Percentiles rank a stretch among this genome's conserved stretches.
Evolutionary conservation across 2,329 filamentous ascomycete species (phyloP).

Genomic region (Zelopaecilomyces penicillatus): DNA sequence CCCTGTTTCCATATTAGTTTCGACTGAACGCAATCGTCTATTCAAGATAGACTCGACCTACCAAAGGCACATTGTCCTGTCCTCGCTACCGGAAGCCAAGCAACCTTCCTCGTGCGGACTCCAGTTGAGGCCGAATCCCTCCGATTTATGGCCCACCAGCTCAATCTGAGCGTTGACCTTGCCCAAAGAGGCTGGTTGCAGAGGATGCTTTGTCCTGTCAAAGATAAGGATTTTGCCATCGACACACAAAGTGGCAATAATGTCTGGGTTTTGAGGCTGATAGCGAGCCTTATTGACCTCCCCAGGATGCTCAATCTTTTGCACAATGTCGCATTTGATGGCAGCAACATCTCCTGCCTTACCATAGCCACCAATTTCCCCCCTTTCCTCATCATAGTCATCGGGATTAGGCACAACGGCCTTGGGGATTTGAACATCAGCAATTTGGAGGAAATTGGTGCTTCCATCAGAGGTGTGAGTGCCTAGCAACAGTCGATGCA

Average conservation of each 20-base stretch:
- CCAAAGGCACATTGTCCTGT: constrained; percentile 88
- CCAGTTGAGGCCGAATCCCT: constrained; percentile 92
- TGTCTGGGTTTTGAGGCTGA: constrained; percentile 92
- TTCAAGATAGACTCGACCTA: constrained; percentile 30
- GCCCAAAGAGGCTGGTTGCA: constrained; percentile 54
- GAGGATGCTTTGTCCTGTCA: constrained; percentile 89
- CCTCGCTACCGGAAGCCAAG: constrained; percentile 84
- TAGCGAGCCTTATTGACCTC: constrained; percentile 99
- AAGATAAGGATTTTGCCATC: constrained; percentile 87
- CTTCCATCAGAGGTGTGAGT: constrained; percentile 86
- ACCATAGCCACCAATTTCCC: constrained; percentile 90
- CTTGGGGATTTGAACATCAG: constrained; percentile 87
- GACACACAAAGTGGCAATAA: constrained; percentile 87
- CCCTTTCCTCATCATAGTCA: constrained; percentile 85
- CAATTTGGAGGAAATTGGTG: constrained; percentile 89
- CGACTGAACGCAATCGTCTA: background rate
- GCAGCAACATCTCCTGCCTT: constrained; percentile 59
- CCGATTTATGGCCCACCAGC: constrained; percentile 73
- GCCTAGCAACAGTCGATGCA: constrained; percentile 83
- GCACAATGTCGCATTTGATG: constrained; percentile 84
- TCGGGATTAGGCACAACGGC: constrained; percentile 62
- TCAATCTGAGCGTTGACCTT: constrained; percentile 75
- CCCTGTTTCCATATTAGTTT: constrained; percentile 40
- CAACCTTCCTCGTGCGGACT: constrained; percentile 75
- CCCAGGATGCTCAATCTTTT: constrained; percentile 91